These are phyloP conservation scores for Calycina herbarum DNA, from an alignment of 2,329 filamentous ascomycete genomes.

Conservation along the genomic window DNA sequence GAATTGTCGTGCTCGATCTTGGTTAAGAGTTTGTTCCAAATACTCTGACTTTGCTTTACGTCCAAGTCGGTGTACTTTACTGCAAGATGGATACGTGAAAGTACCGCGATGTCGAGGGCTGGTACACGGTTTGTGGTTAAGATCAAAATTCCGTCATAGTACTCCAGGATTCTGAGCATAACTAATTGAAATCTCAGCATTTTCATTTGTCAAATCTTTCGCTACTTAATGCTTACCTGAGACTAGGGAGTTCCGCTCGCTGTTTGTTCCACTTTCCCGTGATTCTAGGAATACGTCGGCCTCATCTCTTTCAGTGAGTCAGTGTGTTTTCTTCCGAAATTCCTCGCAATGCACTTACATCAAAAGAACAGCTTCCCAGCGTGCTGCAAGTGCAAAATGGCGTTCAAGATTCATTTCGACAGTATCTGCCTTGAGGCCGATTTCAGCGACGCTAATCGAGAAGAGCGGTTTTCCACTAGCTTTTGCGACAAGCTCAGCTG, in stretches of 20 bases:
- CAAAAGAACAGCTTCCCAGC: background rate
- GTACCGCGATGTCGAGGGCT: constrained; percentile 13
- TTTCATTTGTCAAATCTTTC: background rate
- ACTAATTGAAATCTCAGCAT: constrained; percentile 42
- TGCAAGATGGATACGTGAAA: constrained; percentile 13
- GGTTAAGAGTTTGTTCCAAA: background rate
- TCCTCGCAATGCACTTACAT: background rate
- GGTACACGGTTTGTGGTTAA: constrained; percentile 26
- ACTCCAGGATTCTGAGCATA: constrained; percentile 23
- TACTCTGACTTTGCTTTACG: background rate
- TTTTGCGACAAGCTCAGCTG: constrained; percentile 36
- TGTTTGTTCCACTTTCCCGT: background rate
- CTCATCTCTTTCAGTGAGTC: background rate
- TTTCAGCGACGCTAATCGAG: background rate
- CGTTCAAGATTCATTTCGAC: background rate
- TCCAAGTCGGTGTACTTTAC: background rate
- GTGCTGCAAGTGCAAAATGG: background rate
- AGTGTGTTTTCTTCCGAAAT: background rate
- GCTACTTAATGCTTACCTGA: background rate
- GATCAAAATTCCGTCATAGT: constrained; percentile 31
- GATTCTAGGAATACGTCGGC: background rate
- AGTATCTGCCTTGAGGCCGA: background rate
- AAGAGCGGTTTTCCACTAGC: constrained; percentile 38
- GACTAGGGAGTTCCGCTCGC: background rate
- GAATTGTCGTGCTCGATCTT: background rate